Percentiles rank a stretch among this genome's conserved stretches.
Evolutionary conservation across 129 eudicot genomes (phyloP).

Genomic region (Sambucus nigra): DNA sequence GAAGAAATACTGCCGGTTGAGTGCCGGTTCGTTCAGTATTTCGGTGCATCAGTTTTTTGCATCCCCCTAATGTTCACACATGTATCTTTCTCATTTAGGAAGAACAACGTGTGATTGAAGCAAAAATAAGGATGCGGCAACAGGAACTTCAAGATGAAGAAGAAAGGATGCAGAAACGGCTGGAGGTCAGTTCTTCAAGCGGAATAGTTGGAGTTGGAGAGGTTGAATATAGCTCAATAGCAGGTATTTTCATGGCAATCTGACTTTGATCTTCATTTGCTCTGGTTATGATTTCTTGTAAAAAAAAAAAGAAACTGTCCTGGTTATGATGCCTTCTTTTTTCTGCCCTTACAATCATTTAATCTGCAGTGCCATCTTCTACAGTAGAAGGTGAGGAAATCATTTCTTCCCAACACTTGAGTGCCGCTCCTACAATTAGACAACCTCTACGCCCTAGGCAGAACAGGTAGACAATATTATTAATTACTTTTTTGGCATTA

Average conservation of each 20-base stretch:
- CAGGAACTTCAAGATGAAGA: slow-evolving; percentile 82
- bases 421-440: slow-evolving; percentile 28
- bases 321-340: background rate
- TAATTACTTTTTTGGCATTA: background rate
- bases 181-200: slow-evolving; percentile 38
- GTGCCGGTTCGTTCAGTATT: too few species aligned
- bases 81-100: slow-evolving; percentile 35
- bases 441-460: slow-evolving; percentile 47
- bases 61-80: too few species aligned
- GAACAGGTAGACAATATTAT: slow-evolving; percentile 32
- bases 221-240: slow-evolving; percentile 39
- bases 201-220: slow-evolving; percentile 27
- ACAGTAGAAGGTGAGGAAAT: slow-evolving; percentile 60
- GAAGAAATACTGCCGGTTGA: too few species aligned
- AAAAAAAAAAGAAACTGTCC: too few species aligned
- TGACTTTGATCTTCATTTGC: background rate
- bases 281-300: background rate
- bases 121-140: slow-evolving; percentile 95
- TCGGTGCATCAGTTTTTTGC: too few species aligned
- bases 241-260: slow-evolving; percentile 25
- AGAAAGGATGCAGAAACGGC: slow-evolving; percentile 43
- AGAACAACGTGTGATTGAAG: slow-evolving; percentile 98
- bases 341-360: background rate
- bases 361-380: slow-evolving; percentile 38
- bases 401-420: slow-evolving; percentile 34